Percentiles rank a stretch among this genome's conserved stretches.
phyloP scores from a whole-genome alignment of 2,329 filamentous ascomycete genomes.

The Arthrobotrys megalospora region DNA sequence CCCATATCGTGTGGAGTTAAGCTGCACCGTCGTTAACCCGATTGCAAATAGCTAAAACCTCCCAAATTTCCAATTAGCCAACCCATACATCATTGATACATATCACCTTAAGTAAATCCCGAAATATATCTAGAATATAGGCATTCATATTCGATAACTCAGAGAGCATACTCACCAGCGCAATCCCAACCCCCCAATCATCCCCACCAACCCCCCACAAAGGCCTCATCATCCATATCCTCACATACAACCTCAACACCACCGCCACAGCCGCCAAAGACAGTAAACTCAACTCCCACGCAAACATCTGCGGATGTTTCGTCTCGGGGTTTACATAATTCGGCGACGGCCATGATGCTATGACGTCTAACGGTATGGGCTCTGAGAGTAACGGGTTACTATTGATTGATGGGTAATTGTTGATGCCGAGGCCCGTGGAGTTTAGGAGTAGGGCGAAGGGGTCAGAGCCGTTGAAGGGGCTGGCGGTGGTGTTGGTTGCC shows the following conservation, averaged over 20 bases:
- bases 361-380: conserved; percentile 44
- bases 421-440: conserved; percentile 34
- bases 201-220: conserved; percentile 53
- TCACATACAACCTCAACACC: conserved; percentile 49
- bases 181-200: conserved; percentile 48
- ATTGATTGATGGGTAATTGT: conserved; percentile 35
- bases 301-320: conserved; percentile 54
- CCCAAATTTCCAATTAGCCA: background rate
- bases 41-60: conserved; percentile 41
- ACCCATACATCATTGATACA: too few relatives aligned
- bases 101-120: background rate
- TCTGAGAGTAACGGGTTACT: conserved; percentile 47
- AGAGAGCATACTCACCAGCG: conserved; percentile 20
- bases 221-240: conserved; percentile 51
- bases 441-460: conserved; percentile 38
- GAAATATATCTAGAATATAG: too few relatives aligned
- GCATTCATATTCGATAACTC: too few relatives aligned
- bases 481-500: conserved; percentile 50
- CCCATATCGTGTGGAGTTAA: conserved; percentile 51
- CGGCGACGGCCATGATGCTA: conserved; percentile 50
- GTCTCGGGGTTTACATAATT: conserved; percentile 58
- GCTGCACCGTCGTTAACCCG: conserved; percentile 44
- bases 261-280: conserved; percentile 34
- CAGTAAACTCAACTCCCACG: conserved; percentile 45
- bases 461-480: conserved; percentile 68